Evolutionary conservation across 2,329 filamentous ascomycete species (phyloP).

Genomic region (Cordyceps tenuipes): DNA sequence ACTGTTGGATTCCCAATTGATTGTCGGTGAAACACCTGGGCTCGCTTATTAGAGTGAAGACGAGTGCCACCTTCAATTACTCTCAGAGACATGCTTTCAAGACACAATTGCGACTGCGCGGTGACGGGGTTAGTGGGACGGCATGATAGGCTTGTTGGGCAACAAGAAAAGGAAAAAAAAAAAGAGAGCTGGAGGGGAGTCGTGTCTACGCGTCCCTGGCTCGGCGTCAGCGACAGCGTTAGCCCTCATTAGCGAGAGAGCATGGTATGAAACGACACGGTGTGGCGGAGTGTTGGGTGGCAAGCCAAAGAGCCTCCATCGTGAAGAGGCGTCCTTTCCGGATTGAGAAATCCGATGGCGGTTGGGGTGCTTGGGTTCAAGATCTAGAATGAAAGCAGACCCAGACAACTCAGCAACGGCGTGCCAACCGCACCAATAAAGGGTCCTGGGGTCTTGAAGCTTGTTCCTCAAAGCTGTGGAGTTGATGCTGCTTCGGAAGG

Average conservation of each 20-base stretch:
- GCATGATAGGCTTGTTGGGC: background rate
- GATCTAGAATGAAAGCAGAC: constrained; percentile 1
- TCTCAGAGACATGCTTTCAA: background rate
- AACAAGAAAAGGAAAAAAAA: background rate
- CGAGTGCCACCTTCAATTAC: background rate
- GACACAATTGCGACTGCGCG: background rate
- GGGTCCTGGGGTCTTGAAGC: constrained; percentile 6
- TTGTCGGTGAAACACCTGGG: background rate
- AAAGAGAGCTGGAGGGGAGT: background rate
- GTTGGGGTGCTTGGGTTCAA: constrained; percentile 4
- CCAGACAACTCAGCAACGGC: background rate
- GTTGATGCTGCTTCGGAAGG: constrained; percentile 6
- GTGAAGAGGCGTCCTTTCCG: constrained; percentile 14
- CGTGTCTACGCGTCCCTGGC: background rate
- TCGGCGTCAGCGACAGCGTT: constrained; percentile 1
- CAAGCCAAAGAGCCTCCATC: constrained; percentile 9
- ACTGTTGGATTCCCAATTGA: background rate
- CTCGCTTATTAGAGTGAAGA: background rate
- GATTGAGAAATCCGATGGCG: constrained; percentile 14
- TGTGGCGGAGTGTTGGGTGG: background rate
- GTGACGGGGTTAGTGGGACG: background rate
- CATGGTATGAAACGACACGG: background rate
- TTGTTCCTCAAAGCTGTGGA: constrained; percentile 1
- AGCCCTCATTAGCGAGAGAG: background rate
- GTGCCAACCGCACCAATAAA: background rate